phyloP scores from a whole-genome alignment of 1,284 basidiomycete genomes.

The Fomitopsis palustris region DNA sequence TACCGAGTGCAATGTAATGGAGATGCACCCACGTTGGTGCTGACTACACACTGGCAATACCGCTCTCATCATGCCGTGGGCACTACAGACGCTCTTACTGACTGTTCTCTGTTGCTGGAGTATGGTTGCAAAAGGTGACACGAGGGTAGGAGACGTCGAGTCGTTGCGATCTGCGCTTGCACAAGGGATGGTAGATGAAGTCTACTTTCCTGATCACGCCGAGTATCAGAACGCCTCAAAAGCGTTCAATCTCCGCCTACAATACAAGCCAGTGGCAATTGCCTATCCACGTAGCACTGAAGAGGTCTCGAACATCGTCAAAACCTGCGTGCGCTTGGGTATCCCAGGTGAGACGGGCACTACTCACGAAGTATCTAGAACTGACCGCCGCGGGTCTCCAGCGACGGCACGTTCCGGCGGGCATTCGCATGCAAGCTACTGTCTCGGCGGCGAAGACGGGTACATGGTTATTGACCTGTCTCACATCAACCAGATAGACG shows the following conservation, averaged over 20 bases:
- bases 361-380: not conserved
- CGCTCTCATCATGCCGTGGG: too few species aligned
- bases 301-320: not conserved
- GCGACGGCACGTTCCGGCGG: not conserved
- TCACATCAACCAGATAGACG: not conserved
- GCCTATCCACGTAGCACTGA: not conserved
- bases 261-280: not conserved
- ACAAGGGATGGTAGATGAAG: not conserved
- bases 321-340: not conserved
- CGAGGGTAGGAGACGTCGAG: not conserved
- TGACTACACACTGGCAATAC: too few species aligned
- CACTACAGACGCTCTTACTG: too few species aligned
- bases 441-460: not conserved
- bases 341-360: not conserved
- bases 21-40: too few species aligned
- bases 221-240: not conserved
- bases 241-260: not conserved
- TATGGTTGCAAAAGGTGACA: too few species aligned
- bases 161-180: not conserved
- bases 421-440: not conserved
- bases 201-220: not conserved
- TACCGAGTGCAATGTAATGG: too few species aligned
- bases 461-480: not conserved
- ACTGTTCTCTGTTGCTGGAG: too few species aligned
- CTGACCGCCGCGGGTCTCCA: not conserved